Evolutionary conservation across 2,329 filamentous ascomycete species (phyloP).

Genomic region (Aureobasidium subglaciale): DNA sequence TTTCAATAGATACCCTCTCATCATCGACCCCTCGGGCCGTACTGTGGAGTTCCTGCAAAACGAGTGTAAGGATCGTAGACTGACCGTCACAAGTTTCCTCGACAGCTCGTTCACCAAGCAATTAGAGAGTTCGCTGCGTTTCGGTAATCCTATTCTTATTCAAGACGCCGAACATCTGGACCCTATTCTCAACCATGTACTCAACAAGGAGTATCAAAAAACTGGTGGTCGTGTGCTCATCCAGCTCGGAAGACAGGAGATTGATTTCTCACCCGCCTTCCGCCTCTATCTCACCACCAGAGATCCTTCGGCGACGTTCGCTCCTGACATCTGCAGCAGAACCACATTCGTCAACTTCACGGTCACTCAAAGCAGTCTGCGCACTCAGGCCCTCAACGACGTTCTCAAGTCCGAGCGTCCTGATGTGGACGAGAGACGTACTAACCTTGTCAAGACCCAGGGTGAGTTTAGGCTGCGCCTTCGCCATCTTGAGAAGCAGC

Average conservation of each 20-base stretch:
- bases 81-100: constrained; percentile 96
- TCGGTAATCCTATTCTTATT: constrained; percentile 96
- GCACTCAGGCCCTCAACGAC: constrained; percentile 95
- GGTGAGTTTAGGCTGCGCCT: constrained; percentile 99
- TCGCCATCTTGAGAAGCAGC: constrained; percentile 85
- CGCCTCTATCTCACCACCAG: constrained; percentile 90
- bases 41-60: constrained; percentile 93
- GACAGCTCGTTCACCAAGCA: constrained; percentile 98
- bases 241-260: constrained; percentile 96
- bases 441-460: constrained; percentile 96
- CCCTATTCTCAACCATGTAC: constrained; percentile 92
- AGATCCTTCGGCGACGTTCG: constrained; percentile 91
- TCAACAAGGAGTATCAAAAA: constrained; percentile 99
- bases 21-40: constrained; percentile 93
- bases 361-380: constrained; percentile 95
- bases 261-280: constrained; percentile 96
- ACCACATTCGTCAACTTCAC: constrained; percentile 99
- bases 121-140: constrained; percentile 89
- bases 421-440: constrained; percentile 91
- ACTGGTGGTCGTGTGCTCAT: constrained; percentile 97
- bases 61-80: constrained; percentile 83
- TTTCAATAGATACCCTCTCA: constrained; percentile 96
- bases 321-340: constrained; percentile 94
- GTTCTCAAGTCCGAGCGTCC: constrained; percentile 96
- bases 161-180: constrained; percentile 97